Base-by-base conservation (phyloP, 2,329 filamentous ascomycete genomes). In the Graphium sp. region DNA sequence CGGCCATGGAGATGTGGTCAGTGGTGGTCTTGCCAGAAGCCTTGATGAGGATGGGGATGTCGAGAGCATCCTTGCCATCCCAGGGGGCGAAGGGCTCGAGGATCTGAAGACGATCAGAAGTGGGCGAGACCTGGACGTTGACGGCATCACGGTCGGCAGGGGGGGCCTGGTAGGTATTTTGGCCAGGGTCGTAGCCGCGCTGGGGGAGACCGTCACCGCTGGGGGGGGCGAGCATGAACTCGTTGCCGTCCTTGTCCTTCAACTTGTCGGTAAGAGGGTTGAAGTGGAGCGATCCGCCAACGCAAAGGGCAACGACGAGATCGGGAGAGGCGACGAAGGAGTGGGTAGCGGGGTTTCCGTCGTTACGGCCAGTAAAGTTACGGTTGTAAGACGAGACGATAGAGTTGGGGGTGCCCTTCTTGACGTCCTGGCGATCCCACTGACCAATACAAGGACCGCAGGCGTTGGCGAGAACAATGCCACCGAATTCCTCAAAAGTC, bases 311-410 rank as follows among this genome's bases (percentile, higher is more conserved):
- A 30, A 91, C 81, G 24, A 91, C 83, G 36, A 93, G 62, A 50
- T 93, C 84, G 32, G 84, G 84, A 6, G 83, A 92, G 38, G 84
- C 77, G 41, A 92, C 84, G 55, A 93, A 93, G 33, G 82, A 82
- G 64, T 92, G 84, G 29, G 84, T 93, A 31, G 83, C 83, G 22
- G 84, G 84, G 68, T 93, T 95, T 41, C 81, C 84, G 43, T 93
- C 85, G 56, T 95, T 95, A 52, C 89, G 83, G 41, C 87, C 87
- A 36, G 87, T 95, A 66, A 98, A 95, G 74, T 98, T 95, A 59
- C 89, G 84, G 78, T 98, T 98, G 76, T 94, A 98, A 17, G 89
- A 95, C 26, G 85, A 94, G 52, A 98, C 66, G 53, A 98, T 98
- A 6, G 84, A 91, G 74, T 98, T 98, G 46, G 84, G 64, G 44